Percentiles rank a stretch among this genome's conserved stretches.
Evolutionary conservation across 1,284 basidiomycete species (phyloP).

Genomic region (Moesziomyces sp.): DNA sequence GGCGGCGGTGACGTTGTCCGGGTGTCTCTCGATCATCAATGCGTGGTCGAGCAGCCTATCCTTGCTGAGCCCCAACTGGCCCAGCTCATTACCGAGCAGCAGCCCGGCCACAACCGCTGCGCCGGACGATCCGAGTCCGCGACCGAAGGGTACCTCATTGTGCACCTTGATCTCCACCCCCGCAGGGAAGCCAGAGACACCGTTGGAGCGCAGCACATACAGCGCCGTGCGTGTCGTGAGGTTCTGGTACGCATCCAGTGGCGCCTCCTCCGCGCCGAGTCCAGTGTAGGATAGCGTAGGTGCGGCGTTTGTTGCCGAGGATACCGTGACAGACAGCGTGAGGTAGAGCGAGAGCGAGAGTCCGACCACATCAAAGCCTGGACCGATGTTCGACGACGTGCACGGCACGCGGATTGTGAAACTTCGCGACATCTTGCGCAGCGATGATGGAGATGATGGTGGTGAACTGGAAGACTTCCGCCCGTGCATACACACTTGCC

Average conservation of each 20-base stretch:
- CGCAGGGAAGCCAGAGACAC: constrained; percentile 78
- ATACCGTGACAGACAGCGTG: constrained; percentile 76
- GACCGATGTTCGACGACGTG: constrained; percentile 97
- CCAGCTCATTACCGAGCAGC: constrained; percentile 85
- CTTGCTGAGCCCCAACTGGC: constrained; percentile 76
- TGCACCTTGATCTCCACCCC: constrained; percentile 76
- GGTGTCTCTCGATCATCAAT: constrained; percentile 98
- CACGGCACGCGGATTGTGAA: constrained; percentile 85
- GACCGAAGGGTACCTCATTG: constrained; percentile 97
- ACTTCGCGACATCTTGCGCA: constrained; percentile 15
- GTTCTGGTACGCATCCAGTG: constrained; percentile 95
- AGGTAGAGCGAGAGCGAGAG: constrained; percentile 91
- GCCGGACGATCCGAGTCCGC: constrained; percentile 95
- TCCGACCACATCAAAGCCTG: constrained; percentile 98
- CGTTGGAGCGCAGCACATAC: constrained; percentile 91
- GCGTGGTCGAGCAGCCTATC: constrained; percentile 91
- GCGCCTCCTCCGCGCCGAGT: constrained; percentile 88
- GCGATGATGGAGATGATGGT: background rate
- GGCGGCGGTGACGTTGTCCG: constrained; percentile 98
- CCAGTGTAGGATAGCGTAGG: constrained; percentile 84
- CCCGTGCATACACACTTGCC: constrained; percentile 3
- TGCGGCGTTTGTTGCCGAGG: constrained; percentile 17
- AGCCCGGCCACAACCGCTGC: constrained; percentile 98
- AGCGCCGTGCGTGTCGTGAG: constrained; percentile 96
- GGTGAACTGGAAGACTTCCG: no score